Percentiles rank a stretch among this genome's conserved stretches.
phyloP scores from a whole-genome alignment of 192 early-diverging fungal species.

The Phycomyces blakesleeanus region DNA sequence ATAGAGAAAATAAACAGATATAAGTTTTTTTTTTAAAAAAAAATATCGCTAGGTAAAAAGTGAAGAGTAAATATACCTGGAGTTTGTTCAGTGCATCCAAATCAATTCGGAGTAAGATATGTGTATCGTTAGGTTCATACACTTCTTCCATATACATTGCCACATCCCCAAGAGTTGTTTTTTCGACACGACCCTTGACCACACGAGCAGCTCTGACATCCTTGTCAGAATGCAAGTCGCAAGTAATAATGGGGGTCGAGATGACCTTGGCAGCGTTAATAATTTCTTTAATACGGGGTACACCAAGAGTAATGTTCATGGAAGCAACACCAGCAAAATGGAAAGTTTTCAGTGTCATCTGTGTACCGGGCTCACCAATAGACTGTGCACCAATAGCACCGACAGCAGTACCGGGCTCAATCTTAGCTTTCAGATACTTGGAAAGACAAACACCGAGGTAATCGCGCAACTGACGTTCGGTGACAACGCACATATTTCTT shows the following conservation, averaged over 20 bases:
- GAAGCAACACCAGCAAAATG: constrained; percentile 99
- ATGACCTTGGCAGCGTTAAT: constrained; percentile 98
- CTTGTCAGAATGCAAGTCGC: constrained; percentile 62
- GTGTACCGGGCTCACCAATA: constrained; percentile 98
- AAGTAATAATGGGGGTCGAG: constrained; percentile 86
- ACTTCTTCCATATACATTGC: constrained; percentile 94
- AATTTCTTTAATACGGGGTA: constrained; percentile 99
- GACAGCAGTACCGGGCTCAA: constrained; percentile 94
- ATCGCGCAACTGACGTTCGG: constrained; percentile 61
- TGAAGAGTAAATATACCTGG: constrained; percentile 52
- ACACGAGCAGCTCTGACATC: constrained; percentile 81
- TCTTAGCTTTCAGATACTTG: constrained; percentile 87
- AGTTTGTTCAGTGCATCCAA: constrained; percentile 78
- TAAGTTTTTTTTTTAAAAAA: no score
- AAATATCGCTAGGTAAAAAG: no score
- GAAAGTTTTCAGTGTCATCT: constrained; percentile 99
- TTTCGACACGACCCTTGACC: constrained; percentile 95
- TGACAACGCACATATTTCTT: constrained; percentile 67
- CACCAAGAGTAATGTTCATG: constrained; percentile 99
- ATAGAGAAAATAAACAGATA: not conserved
- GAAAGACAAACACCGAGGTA: constrained; percentile 76
- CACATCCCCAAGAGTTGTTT: constrained; percentile 86
- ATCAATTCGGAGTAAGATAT: constrained; percentile 79
- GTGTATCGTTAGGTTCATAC: constrained; percentile 69
- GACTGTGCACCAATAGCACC: constrained; percentile 96